A percentile compares a stretch with the other conserved stretches of the same genome.
phyloP scores from a whole-genome alignment of 1,284 basidiomycete genomes.

The Cryptococcus maquisensis region DNA sequence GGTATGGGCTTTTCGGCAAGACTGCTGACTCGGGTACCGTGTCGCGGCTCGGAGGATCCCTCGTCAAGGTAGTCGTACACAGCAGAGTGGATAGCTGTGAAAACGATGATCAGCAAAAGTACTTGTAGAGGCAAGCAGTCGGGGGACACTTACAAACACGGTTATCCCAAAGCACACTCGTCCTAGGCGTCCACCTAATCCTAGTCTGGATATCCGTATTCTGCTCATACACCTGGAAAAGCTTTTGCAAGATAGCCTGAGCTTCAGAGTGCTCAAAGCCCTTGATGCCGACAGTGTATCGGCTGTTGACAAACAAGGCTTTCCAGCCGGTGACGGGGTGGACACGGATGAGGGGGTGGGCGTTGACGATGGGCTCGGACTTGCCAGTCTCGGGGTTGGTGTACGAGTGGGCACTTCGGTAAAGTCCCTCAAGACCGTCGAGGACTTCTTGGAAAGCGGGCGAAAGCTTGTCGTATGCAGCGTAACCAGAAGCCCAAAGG shows the following conservation, averaged over 20 bases:
- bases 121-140: neutral
- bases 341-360: slow-evolving; percentile 55
- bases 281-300: slow-evolving; percentile 19
- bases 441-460: slow-evolving; percentile 30
- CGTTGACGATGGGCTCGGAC: slow-evolving; percentile 62
- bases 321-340: slow-evolving; percentile 67
- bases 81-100: slow-evolving; percentile 35
- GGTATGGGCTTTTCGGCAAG: slow-evolving; percentile 31
- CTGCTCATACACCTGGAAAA: slow-evolving; percentile 21
- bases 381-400: slow-evolving; percentile 36
- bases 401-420: slow-evolving; percentile 37
- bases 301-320: slow-evolving; percentile 56
- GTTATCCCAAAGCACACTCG: slow-evolving; percentile 27
- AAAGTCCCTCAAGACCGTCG: slow-evolving; percentile 34
- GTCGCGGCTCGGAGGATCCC: slow-evolving; percentile 6
- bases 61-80: slow-evolving; percentile 38
- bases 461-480: slow-evolving; percentile 35
- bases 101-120: neutral
- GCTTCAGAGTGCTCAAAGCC: slow-evolving; percentile 19
- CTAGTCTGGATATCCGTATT: slow-evolving; percentile 25
- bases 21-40: slow-evolving; percentile 33
- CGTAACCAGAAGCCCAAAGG: slow-evolving; percentile 53
- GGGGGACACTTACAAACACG: slow-evolving; percentile 6
- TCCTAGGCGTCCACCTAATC: slow-evolving; percentile 22
- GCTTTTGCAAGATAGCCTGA: slow-evolving; percentile 8